Base-by-base conservation (phyloP, 2,329 filamentous ascomycete species). In the Ampelomyces quisqualis region DNA sequence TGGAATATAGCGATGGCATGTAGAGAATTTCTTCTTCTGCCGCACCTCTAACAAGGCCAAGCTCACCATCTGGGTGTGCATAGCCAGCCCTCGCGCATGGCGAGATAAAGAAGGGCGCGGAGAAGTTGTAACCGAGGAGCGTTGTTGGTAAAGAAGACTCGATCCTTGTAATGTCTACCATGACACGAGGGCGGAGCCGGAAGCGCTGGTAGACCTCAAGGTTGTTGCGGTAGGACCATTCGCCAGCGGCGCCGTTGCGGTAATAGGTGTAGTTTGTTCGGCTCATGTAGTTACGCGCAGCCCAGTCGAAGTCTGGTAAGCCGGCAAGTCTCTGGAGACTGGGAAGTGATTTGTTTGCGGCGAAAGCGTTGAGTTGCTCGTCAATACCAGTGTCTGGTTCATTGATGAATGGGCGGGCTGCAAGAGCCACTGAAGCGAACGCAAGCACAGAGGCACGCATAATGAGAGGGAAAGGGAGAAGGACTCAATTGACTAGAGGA, bases 191-290 rank as follows among this genome's bases (percentile, higher is more conserved):
- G 34, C 72, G 70, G 28, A 79, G 65, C 34, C 66, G 66, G 53
- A 75, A 77, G 10, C 75, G 71, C 45, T 70, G 65, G 60, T 71
- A 80, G 19, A 74, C 70, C 60, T 81, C 78, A 5, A 80, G 69
- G 62, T 80, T 80, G 60, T 79, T 78, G 34, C 77, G 70, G 62
- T 79, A 79, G 1, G 70, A 67, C 72, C 73, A 80, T 62, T 80
- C 77, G 44, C 76, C 77, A 3, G 70, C 76, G 3, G 76, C 77
- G 14, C 76, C 77, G 49, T 77, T 78, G 43, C 76, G 73, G 64
- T 80, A 80, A 62, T 78, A 80, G n/a, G 76, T 77, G 62, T 76
- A 80, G 53, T 75, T 71, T 15, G 62, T 54, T 9, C 51, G 45
- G 41, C 75, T 71, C 52, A 80, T 69, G 50, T 73, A 71, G 36